These are phyloP conservation scores for Scheffersomyces stipitis DNA, from an alignment of 805 yeast genomes.

Conservation along the genomic window DNA sequence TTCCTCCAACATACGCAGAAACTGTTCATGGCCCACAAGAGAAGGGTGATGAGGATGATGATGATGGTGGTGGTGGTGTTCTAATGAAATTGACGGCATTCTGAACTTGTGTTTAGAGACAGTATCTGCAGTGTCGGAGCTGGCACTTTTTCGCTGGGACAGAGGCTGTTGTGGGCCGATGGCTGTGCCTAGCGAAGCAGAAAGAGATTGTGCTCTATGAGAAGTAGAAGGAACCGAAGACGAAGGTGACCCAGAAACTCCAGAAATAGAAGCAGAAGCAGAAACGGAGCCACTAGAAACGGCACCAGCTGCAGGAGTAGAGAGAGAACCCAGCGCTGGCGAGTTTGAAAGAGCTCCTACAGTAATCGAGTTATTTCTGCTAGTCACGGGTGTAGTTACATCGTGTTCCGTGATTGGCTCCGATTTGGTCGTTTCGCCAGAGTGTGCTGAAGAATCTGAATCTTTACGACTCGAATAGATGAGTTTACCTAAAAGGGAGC, in stretches of 20 bases:
- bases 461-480: conserved; percentile 37
- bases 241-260: too few relatives aligned
- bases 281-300: not conserved
- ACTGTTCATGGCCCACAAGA: conserved; percentile 5
- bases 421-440: too few relatives aligned
- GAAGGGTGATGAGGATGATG: conserved; percentile 7
- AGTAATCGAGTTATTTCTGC: conserved; percentile 3
- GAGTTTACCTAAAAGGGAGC: conserved; percentile 38
- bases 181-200: not conserved
- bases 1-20: conserved; percentile 9
- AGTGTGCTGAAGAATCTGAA: conserved; percentile 14
- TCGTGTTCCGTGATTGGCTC: too few relatives aligned
- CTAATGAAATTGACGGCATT: conserved; percentile 34
- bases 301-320: not conserved
- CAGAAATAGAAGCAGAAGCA: not conserved
- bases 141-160: conserved; percentile 13
- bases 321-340: not conserved
- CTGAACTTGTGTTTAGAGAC: conserved; percentile 34
- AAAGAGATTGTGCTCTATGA: not conserved
- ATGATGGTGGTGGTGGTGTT: conserved; percentile 19
- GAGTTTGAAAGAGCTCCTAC: conserved; percentile 1
- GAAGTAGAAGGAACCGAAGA: too few relatives aligned
- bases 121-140: conserved; percentile 12
- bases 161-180: not conserved
- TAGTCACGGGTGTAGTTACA: conserved; percentile 7